These are phyloP conservation scores for Prunus davidiana DNA, from an alignment of 306 rosid species.

Conservation along the genomic window DNA sequence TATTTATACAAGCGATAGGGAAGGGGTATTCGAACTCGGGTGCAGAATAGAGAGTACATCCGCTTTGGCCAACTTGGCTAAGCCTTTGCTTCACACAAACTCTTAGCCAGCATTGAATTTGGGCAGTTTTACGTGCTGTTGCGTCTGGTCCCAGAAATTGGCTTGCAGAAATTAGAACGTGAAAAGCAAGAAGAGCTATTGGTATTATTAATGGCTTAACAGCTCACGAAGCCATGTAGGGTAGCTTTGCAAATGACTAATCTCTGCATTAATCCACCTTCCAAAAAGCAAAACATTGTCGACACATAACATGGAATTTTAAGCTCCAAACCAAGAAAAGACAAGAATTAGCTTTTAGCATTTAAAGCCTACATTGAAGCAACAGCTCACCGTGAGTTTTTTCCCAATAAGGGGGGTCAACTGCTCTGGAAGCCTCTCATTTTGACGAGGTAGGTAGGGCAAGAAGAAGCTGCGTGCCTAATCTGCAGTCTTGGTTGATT, in stretches of 20 bases:
- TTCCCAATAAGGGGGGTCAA: background rate
- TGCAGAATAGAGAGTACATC: no score
- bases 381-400: slow-evolving; percentile 9
- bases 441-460: background rate
- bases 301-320: background rate
- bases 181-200: background rate
- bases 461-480: background rate
- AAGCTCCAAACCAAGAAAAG: background rate
- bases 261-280: background rate
- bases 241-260: background rate
- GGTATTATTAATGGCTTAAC: background rate
- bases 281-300: background rate
- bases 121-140: no score
- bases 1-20: no score
- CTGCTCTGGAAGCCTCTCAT: slow-evolving; percentile 14
- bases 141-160: no score
- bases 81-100: no score
- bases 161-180: no score
- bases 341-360: slow-evolving; percentile 31
- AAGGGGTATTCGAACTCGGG: no score
- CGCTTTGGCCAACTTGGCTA: no score
- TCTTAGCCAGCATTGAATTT: no score
- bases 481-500: background rate
- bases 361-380: slow-evolving; percentile 14
- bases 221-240: background rate